A percentile compares a stretch with the other conserved stretches of the same genome.
These are phyloP conservation scores for Diaporthe citri DNA, from an alignment of 2,329 filamentous ascomycete genomes.

Conservation along the genomic window DNA sequence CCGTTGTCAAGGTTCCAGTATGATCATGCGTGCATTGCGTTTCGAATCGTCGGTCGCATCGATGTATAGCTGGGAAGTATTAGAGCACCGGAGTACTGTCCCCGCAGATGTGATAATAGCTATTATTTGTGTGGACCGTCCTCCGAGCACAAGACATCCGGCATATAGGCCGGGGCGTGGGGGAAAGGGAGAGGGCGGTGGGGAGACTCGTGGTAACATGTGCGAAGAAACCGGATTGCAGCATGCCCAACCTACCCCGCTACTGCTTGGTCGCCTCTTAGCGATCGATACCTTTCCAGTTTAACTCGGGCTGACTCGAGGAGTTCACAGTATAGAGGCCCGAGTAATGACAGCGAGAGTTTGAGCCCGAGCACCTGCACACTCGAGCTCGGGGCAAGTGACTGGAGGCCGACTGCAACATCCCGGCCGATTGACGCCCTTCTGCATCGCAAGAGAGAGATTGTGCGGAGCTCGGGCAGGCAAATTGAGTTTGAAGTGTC, in stretches of 20 bases:
- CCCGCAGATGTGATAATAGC: background rate
- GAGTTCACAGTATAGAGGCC: background rate
- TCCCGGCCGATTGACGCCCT: background rate
- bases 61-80: background rate
- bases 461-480: background rate
- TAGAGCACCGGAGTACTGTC: background rate
- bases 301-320: conserved; percentile 17
- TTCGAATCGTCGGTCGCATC: conserved; percentile 1
- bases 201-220: background rate
- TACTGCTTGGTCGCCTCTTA: background rate
- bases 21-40: background rate
- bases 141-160: background rate
- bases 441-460: background rate
- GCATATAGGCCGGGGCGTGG: background rate
- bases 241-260: conserved; percentile 10
- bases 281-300: background rate
- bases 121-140: background rate
- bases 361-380: conserved; percentile 16
- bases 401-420: background rate
- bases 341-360: conserved; percentile 6
- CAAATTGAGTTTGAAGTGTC: conserved; percentile 17
- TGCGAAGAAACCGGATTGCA: conserved; percentile 14
- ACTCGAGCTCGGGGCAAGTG: background rate
- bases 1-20: background rate
- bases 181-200: too few relatives aligned